Evolutionary conservation across 352 stramenopile species (phyloP).

Genomic region (Phytopythium vexans): DNA sequence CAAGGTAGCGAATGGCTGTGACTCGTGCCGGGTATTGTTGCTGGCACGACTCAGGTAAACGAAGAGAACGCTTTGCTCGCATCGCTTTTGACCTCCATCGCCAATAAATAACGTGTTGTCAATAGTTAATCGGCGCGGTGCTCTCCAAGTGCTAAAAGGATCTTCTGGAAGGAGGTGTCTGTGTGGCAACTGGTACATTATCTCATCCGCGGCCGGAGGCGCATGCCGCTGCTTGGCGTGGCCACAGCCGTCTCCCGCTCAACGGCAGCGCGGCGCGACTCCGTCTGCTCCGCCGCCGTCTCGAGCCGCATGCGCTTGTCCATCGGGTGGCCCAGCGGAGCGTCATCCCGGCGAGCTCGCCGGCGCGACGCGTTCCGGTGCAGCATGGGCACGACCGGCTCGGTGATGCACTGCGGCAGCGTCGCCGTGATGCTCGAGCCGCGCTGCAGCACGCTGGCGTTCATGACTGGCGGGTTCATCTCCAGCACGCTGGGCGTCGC

Average conservation of each 20-base stretch:
- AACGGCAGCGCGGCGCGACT: neutral
- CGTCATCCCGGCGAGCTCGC: slow-evolving; percentile 30
- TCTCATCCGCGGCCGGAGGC: neutral
- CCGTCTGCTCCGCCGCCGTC: neutral
- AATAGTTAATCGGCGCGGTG: neutral
- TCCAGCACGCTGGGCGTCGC: slow-evolving; percentile 41
- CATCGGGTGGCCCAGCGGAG: slow-evolving; percentile 19
- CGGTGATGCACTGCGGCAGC: slow-evolving; percentile 52
- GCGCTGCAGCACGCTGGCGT: slow-evolving; percentile 73
- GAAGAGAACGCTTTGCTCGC: no score
- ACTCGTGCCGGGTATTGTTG: no score
- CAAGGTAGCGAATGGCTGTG: slow-evolving; percentile 10
- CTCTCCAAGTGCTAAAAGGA: no score
- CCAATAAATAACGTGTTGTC: slow-evolving; percentile 8
- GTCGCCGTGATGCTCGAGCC: slow-evolving; percentile 28
- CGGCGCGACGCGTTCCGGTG: slow-evolving; percentile 62
- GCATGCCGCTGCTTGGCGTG: neutral
- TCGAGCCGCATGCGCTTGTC: slow-evolving; percentile 50
- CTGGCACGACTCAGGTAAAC: no score
- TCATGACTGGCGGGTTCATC: slow-evolving; percentile 65
- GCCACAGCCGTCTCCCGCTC: neutral
- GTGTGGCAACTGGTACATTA: no score
- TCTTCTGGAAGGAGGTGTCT: no score
- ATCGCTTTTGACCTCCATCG: neutral
- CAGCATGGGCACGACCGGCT: slow-evolving; percentile 68